phyloP scores from a whole-genome alignment of 192 early-diverging fungal genomes.

The Funneliformis mosseae region DNA sequence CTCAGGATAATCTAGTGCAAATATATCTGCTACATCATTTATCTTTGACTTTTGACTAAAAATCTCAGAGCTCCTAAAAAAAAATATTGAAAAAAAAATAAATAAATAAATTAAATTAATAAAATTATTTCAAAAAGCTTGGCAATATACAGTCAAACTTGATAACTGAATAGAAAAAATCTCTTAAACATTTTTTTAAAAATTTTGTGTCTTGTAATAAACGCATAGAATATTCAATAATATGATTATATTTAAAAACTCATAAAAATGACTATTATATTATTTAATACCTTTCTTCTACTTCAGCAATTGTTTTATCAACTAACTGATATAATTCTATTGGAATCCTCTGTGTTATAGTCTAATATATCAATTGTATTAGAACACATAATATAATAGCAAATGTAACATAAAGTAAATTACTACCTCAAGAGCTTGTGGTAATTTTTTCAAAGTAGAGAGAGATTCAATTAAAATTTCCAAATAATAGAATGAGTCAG shows the following conservation, averaged over 20 bases:
- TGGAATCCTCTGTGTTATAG: slow-evolving; percentile 68
- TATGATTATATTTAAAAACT: too few species aligned
- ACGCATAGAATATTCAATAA: background rate
- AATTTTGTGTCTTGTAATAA: too few species aligned
- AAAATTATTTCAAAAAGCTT: too few species aligned
- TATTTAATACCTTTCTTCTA: slow-evolving; percentile 65
- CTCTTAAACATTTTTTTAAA: too few species aligned
- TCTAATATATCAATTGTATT: slow-evolving; percentile 49
- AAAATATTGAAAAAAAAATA: background rate
- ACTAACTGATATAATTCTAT: slow-evolving; percentile 71
- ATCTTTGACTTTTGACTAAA: slow-evolving; percentile 45
- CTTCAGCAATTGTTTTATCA: slow-evolving; percentile 71
- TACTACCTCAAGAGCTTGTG: slow-evolving; percentile 51
- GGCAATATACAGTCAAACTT: too few species aligned
- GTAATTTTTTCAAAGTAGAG: slow-evolving; percentile 56
- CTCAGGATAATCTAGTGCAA: slow-evolving; percentile 53
- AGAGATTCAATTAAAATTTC: slow-evolving; percentile 78
- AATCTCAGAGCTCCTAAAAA: slow-evolving; percentile 36
- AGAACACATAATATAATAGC: background rate
- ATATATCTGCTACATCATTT: slow-evolving; percentile 47
- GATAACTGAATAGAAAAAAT: too few species aligned
- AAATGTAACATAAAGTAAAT: background rate
- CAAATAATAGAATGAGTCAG: slow-evolving; percentile 75
- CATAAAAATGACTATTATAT: background rate
- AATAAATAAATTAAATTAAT: background rate